phyloP scores from a whole-genome alignment of 306 rosid species.

The Quercus suber region DNA sequence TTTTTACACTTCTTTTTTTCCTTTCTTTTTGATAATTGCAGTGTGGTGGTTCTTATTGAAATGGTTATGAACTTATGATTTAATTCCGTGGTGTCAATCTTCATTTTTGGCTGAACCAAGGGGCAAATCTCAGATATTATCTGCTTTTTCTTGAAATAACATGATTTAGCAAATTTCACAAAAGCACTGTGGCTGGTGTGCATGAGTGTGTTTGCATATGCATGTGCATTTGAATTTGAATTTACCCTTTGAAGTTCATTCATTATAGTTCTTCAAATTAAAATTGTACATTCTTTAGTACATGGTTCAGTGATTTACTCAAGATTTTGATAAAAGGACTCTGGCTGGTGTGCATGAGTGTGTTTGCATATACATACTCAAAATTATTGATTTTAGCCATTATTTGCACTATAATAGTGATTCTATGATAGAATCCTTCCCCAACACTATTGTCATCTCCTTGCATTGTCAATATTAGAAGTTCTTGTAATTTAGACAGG shows the following conservation, averaged over 20 bases:
- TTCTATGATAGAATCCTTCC: background rate
- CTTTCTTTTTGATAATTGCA: background rate
- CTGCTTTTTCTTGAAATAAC: too few species aligned
- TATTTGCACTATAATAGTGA: background rate
- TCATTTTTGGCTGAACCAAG: background rate
- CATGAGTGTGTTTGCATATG: background rate
- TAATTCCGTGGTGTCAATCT: background rate
- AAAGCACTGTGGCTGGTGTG: background rate
- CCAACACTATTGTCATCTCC: background rate
- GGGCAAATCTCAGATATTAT: too few species aligned
- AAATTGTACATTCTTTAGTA: background rate
- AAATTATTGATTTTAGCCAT: background rate
- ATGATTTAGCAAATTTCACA: too few species aligned
- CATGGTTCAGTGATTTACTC: background rate
- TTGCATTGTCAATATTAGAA: background rate
- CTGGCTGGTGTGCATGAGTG: background rate
- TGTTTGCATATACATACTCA: background rate
- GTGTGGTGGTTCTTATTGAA: background rate
- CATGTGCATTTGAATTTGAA: background rate
- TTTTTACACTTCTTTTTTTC: background rate
- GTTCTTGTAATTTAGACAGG: background rate
- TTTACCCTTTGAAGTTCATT: background rate
- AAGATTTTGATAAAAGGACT: background rate
- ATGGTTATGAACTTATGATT: background rate
- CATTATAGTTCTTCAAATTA: background rate